These are phyloP conservation scores for Phaeosphaeria sp. DNA, from an alignment of 2,329 filamentous ascomycete species.

Conservation along the genomic window DNA sequence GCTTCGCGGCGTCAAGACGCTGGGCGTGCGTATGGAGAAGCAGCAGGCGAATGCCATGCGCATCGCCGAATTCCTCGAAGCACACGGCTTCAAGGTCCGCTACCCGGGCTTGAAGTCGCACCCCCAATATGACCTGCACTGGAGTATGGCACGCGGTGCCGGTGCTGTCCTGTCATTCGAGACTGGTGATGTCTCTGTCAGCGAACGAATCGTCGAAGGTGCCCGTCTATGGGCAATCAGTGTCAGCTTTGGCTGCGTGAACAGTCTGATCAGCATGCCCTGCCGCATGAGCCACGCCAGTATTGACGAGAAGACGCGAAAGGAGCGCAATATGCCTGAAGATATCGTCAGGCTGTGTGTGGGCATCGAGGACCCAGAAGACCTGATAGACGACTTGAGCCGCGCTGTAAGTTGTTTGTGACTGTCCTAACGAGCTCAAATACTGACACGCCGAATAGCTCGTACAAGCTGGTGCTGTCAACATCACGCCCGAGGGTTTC, in stretches of 20 bases:
- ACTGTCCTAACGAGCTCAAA: not conserved
- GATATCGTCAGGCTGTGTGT: constrained; percentile 96
- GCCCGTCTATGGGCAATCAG: constrained; percentile 93
- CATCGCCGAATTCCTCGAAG: constrained; percentile 91
- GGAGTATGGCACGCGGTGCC: constrained; percentile 91
- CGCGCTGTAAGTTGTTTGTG: constrained; percentile 74
- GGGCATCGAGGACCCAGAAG: constrained; percentile 90
- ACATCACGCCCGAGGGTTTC: constrained; percentile 82
- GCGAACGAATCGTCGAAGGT: constrained; percentile 92
- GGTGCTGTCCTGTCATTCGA: constrained; percentile 96
- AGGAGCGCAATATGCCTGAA: constrained; percentile 79
- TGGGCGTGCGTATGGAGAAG: constrained; percentile 98
- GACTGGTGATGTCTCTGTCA: constrained; percentile 83
- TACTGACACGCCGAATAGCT: constrained; percentile 54
- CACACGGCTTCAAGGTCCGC: constrained; percentile 89
- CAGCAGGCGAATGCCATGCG: constrained; percentile 91
- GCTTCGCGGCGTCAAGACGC: constrained; percentile 93
- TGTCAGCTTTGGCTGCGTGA: constrained; percentile 97
- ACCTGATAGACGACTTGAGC: constrained; percentile 90
- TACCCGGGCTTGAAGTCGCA: constrained; percentile 95
- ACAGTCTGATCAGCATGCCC: constrained; percentile 98
- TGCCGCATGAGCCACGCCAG: constrained; percentile 99
- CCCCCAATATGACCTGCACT: constrained; percentile 94
- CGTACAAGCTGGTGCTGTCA: constrained; percentile 92
- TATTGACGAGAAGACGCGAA: constrained; percentile 91